phyloP scores from a whole-genome alignment of 352 stramenopile species.

The Pythium utonaiense region DNA sequence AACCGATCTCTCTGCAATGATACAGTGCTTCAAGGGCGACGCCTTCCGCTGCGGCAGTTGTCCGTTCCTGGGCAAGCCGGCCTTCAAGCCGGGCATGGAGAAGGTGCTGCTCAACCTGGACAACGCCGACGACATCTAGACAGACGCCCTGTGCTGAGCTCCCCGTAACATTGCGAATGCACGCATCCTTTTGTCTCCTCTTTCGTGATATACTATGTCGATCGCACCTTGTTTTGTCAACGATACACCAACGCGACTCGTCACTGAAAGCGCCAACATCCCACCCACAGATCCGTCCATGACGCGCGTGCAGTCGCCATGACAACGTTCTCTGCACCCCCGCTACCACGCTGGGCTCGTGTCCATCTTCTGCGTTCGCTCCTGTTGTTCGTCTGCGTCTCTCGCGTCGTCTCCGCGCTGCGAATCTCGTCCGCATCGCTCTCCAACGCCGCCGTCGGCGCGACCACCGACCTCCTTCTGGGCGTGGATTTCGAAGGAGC shows the following conservation, averaged over 20 bases:
- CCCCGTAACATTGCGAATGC: not conserved
- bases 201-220: too few species aligned
- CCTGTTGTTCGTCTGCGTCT: not conserved
- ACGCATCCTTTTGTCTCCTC: not conserved
- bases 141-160: too few species aligned
- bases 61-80: conserved; percentile 95
- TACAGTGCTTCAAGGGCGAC: conserved; percentile 95
- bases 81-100: conserved; percentile 93
- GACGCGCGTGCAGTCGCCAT: not conserved
- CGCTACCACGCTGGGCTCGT: not conserved
- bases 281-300: not conserved
- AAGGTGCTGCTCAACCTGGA: conserved; percentile 83
- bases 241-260: not conserved
- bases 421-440: conserved; percentile 13
- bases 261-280: not conserved
- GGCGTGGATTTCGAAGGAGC: conserved; percentile 7
- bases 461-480: conserved; percentile 10
- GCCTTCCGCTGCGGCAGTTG: conserved; percentile 96
- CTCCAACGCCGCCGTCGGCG: conserved; percentile 15
- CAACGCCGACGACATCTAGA: conserved; percentile 73
- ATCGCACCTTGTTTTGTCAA: too few species aligned
- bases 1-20: not conserved
- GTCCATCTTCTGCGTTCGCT: not conserved
- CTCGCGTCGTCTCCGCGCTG: conserved; percentile 5
- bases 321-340: not conserved